A percentile compares a stretch with the other conserved stretches of the same genome.
phyloP scores from a whole-genome alignment of 1,284 basidiomycete species.

The Austroboletus niveus region DNA sequence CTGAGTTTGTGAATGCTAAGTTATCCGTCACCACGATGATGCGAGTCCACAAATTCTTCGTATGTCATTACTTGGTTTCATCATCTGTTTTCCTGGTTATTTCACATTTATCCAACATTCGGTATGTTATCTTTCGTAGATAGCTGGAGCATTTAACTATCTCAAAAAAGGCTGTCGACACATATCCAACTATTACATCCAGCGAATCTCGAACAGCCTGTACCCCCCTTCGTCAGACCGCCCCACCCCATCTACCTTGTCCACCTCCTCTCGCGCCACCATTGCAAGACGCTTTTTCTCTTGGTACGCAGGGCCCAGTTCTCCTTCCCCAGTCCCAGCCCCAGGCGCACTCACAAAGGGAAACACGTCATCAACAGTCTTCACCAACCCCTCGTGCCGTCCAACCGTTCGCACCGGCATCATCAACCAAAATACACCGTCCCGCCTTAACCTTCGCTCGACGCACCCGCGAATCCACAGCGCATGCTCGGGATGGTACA shows the following conservation, averaged over 20 bases:
- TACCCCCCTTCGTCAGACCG: conserved; percentile 71
- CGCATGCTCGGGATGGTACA: conserved; percentile 69
- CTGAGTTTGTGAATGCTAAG: no score
- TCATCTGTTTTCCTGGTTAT: no score
- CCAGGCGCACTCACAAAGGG: conserved; percentile 14
- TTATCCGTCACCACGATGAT: no score
- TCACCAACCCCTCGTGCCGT: conserved; percentile 60
- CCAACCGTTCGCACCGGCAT: conserved; percentile 67
- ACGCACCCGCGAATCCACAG: conserved; percentile 64
- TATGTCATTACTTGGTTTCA: no score
- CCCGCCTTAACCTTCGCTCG: conserved; percentile 41
- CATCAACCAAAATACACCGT: conserved; percentile 68
- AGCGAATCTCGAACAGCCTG: conserved; percentile 65
- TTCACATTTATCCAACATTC: no score
- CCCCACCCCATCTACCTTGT: conserved; percentile 51
- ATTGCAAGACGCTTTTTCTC: conserved; percentile 37
- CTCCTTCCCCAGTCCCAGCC: not conserved
- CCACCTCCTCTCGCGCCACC: conserved; percentile 44
- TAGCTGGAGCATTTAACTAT: no score
- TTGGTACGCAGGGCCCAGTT: not conserved
- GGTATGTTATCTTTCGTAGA: no score
- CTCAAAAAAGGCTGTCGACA: no score
- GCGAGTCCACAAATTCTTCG: no score
- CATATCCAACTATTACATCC: conserved; percentile 33
- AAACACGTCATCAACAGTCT: conserved; percentile 61